Evolutionary conservation across 768 basidiomycete species (phyloP).

Genomic region (Nevesoporus exiguus): DNA sequence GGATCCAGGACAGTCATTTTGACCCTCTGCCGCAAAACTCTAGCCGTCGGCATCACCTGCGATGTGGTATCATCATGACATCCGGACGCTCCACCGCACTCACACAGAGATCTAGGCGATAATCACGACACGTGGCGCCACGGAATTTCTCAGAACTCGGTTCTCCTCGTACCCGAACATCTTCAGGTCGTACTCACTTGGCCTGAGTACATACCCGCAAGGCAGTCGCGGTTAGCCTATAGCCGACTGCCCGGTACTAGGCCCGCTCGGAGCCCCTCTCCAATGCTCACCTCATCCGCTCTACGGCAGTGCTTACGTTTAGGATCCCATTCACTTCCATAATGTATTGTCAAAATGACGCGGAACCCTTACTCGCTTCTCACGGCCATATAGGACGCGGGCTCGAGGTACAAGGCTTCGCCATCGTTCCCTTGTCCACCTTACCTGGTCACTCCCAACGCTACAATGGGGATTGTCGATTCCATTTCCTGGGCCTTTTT

Average conservation of each 20-base stretch:
- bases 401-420: neutral
- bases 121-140: neutral
- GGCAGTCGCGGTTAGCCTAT: neutral
- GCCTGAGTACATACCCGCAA: too few relatives aligned
- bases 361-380: neutral
- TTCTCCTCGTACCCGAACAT: neutral
- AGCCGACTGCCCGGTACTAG: neutral
- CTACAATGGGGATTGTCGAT: conserved; percentile 15
- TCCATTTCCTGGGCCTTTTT: conserved; percentile 8
- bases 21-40: too few relatives aligned
- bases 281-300: neutral
- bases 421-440: neutral
- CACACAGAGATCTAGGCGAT: too few relatives aligned
- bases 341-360: neutral
- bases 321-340: neutral
- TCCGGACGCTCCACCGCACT: too few relatives aligned
- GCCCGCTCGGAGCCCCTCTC: neutral
- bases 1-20: too few relatives aligned
- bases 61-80: too few relatives aligned
- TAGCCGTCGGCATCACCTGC: too few relatives aligned
- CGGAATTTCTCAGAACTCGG: too few relatives aligned
- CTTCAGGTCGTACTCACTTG: neutral
- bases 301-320: neutral
- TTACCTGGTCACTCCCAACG: neutral
- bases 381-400: conserved; percentile 3